Percentiles rank a stretch among this genome's conserved stretches.
Evolutionary conservation across 257 asterid genomes (phyloP).

Genomic region (Solanum ossicruentum): DNA sequence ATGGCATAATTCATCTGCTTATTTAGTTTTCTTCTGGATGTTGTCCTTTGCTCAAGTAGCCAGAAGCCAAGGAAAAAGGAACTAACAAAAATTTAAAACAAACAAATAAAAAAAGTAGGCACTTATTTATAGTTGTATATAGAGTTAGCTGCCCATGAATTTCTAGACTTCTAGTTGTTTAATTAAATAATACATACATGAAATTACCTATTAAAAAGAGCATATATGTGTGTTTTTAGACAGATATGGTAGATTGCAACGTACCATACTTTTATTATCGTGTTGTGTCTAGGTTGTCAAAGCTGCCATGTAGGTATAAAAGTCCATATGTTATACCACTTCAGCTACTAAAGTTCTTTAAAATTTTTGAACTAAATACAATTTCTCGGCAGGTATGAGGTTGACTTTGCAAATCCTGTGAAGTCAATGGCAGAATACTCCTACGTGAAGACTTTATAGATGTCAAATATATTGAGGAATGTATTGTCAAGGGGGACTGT

Average conservation of each 20-base stretch:
- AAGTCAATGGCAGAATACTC: conserved; percentile 50
- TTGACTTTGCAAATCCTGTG: conserved; percentile 81
- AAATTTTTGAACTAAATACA: background rate
- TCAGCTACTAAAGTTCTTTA: background rate
- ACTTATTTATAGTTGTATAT: background rate
- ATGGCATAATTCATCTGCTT: too few relatives aligned
- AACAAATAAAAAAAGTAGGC: too few relatives aligned
- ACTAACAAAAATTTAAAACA: too few relatives aligned
- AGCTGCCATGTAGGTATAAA: conserved; percentile 54
- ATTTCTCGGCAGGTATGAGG: conserved; percentile 53
- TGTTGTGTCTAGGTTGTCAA: conserved; percentile 29
- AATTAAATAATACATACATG: background rate
- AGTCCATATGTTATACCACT: background rate
- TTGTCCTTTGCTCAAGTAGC: too few relatives aligned
- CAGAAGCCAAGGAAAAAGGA: too few relatives aligned
- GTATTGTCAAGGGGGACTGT: conserved; percentile 55
- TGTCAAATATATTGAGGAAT: conserved; percentile 50
- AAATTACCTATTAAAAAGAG: background rate
- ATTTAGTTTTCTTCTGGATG: too few relatives aligned
- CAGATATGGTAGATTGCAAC: background rate
- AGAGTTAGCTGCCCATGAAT: background rate
- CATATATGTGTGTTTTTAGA: background rate
- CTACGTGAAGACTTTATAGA: conserved; percentile 59
- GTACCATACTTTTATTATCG: background rate
- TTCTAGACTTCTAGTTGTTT: background rate